A percentile compares a stretch with the other conserved stretches of the same genome.
Evolutionary conservation across 306 rosid genomes (phyloP).

Genomic region (Pterocarpus santalinus): DNA sequence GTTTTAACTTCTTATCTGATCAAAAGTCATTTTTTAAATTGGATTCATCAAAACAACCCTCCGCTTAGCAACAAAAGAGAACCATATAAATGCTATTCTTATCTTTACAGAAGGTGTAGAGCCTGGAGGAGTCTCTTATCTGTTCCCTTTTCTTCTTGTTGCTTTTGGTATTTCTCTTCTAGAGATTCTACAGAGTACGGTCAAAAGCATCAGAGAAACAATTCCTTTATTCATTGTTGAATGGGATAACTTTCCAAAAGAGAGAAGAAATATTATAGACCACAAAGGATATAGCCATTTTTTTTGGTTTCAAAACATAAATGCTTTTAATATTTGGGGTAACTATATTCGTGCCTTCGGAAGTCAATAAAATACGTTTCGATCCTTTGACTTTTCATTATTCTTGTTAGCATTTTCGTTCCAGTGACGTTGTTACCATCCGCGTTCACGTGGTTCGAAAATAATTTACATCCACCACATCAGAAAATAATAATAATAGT

Average conservation of each 20-base stretch:
- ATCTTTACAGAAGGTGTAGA: constrained; percentile 14
- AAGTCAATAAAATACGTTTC: no score
- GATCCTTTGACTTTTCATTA: background rate
- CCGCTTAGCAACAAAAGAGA: background rate
- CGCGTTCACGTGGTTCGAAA: background rate
- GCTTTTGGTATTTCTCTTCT: background rate
- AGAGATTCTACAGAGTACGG: background rate
- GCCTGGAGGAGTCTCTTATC: background rate
- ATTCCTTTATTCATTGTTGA: background rate
- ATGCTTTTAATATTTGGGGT: no score
- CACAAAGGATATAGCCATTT: no score
- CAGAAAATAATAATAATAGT: no score
- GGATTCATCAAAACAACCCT: constrained; percentile 11
- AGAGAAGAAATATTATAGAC: no score
- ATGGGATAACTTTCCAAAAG: no score
- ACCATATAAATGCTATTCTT: background rate
- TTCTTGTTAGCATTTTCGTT: background rate
- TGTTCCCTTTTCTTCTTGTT: background rate
- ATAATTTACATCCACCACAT: no score
- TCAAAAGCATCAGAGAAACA: background rate
- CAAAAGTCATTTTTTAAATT: no score
- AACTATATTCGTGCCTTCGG: no score
- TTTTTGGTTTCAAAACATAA: no score
- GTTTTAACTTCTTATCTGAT: no score
- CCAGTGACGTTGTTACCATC: background rate